These are phyloP conservation scores for Massariosphaeria phaeospora DNA, from an alignment of 495 filamentous ascomycete species.

Conservation along the genomic window DNA sequence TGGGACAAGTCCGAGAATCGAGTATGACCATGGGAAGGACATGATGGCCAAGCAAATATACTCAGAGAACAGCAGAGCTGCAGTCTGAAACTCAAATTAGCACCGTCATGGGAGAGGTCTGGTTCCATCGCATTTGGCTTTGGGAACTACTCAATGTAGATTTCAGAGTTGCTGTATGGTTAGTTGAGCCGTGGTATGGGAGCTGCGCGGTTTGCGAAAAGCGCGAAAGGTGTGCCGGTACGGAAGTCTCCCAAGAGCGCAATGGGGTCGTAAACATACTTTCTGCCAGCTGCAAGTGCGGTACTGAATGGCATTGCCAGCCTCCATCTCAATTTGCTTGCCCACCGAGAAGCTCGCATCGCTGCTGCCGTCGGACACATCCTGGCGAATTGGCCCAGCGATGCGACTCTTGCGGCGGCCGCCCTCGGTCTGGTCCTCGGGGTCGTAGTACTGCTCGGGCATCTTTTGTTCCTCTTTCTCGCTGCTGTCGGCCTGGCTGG, in stretches of 20 bases:
- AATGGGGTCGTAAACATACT: conserved; percentile 47
- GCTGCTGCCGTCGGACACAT: conserved; percentile 37
- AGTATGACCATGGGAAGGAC: conserved; percentile 90
- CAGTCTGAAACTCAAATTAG: conserved; percentile 52
- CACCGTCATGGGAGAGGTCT: conserved; percentile 4
- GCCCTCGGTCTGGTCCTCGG: conserved; percentile 20
- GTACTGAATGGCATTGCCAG: conserved; percentile 77
- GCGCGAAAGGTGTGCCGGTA: no score
- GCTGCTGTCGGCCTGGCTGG: neutral
- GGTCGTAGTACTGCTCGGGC: conserved; percentile 19
- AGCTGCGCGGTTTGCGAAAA: no score
- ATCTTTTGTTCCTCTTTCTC: conserved; percentile 2
- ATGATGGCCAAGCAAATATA: conserved; percentile 93
- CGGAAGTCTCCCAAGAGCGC: no score
- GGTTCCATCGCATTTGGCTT: no score
- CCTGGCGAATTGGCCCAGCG: conserved; percentile 12
- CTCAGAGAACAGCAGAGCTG: conserved; percentile 80
- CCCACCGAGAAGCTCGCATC: conserved; percentile 50
- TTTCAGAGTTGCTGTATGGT: no score
- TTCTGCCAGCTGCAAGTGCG: conserved; percentile 88
- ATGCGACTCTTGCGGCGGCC: conserved; percentile 36
- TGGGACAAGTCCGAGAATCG: conserved; percentile 77
- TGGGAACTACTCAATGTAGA: no score
- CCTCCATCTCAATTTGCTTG: conserved; percentile 72
- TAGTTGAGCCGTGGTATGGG: no score